Conservation (phyloP, 768 basidiomycete genomes). For the Termitomyces sp. region DNA sequence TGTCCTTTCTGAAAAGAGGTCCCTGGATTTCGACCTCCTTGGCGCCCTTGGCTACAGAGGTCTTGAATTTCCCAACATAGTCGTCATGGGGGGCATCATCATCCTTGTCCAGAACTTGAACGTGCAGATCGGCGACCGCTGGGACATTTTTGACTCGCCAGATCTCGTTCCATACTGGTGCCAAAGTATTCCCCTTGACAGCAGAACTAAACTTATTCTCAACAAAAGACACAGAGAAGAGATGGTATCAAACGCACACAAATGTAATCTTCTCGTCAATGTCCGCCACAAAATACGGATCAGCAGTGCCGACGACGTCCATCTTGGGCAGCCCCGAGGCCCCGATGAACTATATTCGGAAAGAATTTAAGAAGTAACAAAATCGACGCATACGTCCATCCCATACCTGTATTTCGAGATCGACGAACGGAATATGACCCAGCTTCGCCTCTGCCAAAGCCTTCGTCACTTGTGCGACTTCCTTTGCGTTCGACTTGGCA, state of each 20-base stretch:
- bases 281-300: conserved; percentile 73
- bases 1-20: conserved; percentile 41
- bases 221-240: not conserved
- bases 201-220: conserved; percentile 48
- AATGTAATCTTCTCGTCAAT: conserved; percentile 64
- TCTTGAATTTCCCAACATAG: conserved; percentile 62
- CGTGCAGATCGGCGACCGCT: conserved; percentile 50
- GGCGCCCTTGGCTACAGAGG: conserved; percentile 50
- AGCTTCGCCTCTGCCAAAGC: conserved; percentile 30
- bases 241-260: conserved; percentile 45
- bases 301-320: conserved; percentile 61
- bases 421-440: conserved; percentile 48
- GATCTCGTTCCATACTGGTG: conserved; percentile 74
- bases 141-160: conserved; percentile 79
- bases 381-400: not conserved
- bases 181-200: conserved; percentile 52
- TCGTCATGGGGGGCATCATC: conserved; percentile 56
- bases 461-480: conserved; percentile 31
- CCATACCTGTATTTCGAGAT: conserved; percentile 55
- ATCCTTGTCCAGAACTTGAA: conserved; percentile 73
- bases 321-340: conserved; percentile 68
- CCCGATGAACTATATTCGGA: conserved; percentile 57
- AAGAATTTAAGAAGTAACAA: not conserved
- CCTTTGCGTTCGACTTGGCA: conserved; percentile 31
- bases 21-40: conserved; percentile 67